Percentiles rank a stretch among this genome's conserved stretches.
phyloP scores from a whole-genome alignment of 257 asterid genomes.

The Lantana camara region DNA sequence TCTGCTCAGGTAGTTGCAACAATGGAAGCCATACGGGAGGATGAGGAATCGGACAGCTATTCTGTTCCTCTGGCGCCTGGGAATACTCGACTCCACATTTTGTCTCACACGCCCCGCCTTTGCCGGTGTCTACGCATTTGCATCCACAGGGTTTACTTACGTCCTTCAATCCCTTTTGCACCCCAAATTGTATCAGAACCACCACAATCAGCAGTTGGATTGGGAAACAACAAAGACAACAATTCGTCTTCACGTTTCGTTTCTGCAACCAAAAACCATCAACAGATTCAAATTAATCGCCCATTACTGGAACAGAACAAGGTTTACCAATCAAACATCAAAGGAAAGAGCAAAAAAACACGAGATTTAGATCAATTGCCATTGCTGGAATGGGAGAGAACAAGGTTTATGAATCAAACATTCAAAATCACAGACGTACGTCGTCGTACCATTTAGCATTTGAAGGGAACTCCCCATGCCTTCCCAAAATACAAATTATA shows the following conservation, averaged over 20 bases:
- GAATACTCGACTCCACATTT: constrained; percentile 90
- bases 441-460: no score
- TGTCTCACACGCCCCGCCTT: constrained; percentile 73
- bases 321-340: no score
- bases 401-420: background rate
- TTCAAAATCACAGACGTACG: no score
- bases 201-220: constrained; percentile 67
- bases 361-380: constrained; percentile 11
- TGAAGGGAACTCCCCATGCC: no score
- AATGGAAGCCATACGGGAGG: constrained; percentile 90
- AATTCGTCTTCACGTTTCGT: constrained; percentile 64
- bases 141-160: constrained; percentile 86
- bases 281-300: no score
- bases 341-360: background rate
- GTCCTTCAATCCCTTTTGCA: constrained; percentile 68
- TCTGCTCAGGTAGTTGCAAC: constrained; percentile 67
- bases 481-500: no score
- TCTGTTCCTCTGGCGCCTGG: constrained; percentile 57
- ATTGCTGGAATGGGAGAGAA: background rate
- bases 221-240: constrained; percentile 66
- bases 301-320: no score
- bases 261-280: constrained; percentile 54
- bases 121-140: constrained; percentile 68
- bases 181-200: constrained; percentile 60
- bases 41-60: constrained; percentile 66